Percentiles rank a stretch among this genome's conserved stretches.
phyloP scores from a whole-genome alignment of 805 yeast genomes.

The Kuraishia hungarica region DNA sequence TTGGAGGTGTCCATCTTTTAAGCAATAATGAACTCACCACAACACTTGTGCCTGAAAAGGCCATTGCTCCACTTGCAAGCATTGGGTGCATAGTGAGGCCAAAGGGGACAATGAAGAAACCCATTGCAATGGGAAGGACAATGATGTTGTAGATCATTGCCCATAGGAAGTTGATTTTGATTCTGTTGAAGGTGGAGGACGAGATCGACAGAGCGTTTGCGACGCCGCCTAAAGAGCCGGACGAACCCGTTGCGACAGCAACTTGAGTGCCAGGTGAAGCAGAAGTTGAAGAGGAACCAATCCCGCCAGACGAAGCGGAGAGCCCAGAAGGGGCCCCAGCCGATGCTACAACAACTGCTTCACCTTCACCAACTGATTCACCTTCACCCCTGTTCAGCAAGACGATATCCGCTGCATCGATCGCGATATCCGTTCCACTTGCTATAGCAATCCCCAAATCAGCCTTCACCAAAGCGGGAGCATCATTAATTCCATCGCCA shows the following conservation, averaged over 20 bases:
- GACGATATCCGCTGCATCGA: constrained; percentile 94
- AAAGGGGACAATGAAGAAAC: constrained; percentile 68
- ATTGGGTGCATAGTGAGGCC: constrained; percentile 76
- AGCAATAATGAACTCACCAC: constrained; percentile 70
- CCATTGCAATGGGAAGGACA: constrained; percentile 94
- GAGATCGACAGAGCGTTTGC: constrained; percentile 62
- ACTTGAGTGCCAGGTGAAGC: constrained; percentile 11
- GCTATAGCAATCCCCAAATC: constrained; percentile 88
- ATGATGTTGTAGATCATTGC: constrained; percentile 76
- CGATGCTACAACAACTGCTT: not conserved
- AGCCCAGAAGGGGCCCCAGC: no score
- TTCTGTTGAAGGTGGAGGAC: constrained; percentile 57
- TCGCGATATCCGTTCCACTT: constrained; percentile 92
- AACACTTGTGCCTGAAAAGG: constrained; percentile 84
- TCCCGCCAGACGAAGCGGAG: no score
- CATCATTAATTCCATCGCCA: constrained; percentile 98
- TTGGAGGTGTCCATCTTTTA: constrained; percentile 49
- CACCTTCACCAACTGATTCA: not conserved
- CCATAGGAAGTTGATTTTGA: constrained; percentile 78
- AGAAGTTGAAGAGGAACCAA: no score
- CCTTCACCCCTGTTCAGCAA: constrained; percentile 34
- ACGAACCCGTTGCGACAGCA: not conserved
- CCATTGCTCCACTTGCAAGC: constrained; percentile 90
- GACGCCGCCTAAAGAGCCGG: constrained; percentile 33
- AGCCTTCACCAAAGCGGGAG: constrained; percentile 88